Evolutionary conservation across 129 eudicot species (phyloP), one percentile per base, ranked within the genome.

Genomic region (Artemisia tridentata): DNA sequence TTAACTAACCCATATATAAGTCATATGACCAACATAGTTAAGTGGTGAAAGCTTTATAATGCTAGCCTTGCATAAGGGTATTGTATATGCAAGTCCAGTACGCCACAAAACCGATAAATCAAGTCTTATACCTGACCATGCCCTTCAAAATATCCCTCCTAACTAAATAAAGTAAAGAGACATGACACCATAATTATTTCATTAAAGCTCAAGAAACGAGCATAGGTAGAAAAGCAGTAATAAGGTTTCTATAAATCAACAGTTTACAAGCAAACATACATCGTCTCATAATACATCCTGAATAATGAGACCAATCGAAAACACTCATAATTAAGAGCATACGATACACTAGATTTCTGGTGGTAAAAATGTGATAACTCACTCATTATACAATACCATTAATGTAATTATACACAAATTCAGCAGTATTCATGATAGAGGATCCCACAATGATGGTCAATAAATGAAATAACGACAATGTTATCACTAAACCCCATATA

Each of bases 371-470:
- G 3, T 63, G 79, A 54, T 53, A 52, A 27, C 9, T 43, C 54
- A 45, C 57, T 74, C 60, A 34, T 63, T 51, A 52, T 46, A 68
- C 2, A 68, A 25, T 67, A 48, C 47, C 56, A 65, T 65, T 45
- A 20, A 11, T 25, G 43, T 3, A 68, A 50, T 2, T 18, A 49
- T 63, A 63, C 63, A 63, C 6, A 31, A 43, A 14, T 14, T 64
- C 27, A 50, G 63, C 34, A 23, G 34, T 56, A 14, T 52, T 31
- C 62, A 73, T 9, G 17, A 15, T 21, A 55, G 52, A 52, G 29
- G 71, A 15, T 38, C 31, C 71, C 19, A 73, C 62, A 51, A 21
- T 6, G 69, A 54, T 12, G 47, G 56, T 16, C 71, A 56, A 63
- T 14, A 45, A 65, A 73, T 65, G 16, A 11, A 45, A 64, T 15